Evolutionary conservation across 2,329 filamentous ascomycete genomes (phyloP).

Genomic region (Aspergillus persii): DNA sequence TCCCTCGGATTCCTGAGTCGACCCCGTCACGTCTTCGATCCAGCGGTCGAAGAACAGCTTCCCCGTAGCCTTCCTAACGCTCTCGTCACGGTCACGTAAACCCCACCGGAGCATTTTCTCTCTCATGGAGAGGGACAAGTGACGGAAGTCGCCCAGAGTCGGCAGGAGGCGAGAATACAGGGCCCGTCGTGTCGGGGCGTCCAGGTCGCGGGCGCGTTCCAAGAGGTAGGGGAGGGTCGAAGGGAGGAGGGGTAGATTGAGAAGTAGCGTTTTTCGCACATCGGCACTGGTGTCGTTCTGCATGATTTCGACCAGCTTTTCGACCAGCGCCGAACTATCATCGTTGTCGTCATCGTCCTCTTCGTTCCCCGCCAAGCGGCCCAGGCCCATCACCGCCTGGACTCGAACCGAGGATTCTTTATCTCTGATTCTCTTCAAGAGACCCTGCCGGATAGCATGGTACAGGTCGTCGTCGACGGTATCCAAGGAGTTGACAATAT

Average conservation of each 20-base stretch:
- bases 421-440: slow-evolving; percentile 84
- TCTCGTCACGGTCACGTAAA: slow-evolving; percentile 87
- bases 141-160: slow-evolving; percentile 87
- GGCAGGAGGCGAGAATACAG: slow-evolving; percentile 86
- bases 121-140: slow-evolving; percentile 87
- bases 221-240: slow-evolving; percentile 81
- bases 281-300: slow-evolving; percentile 95
- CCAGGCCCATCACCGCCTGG: slow-evolving; percentile 88
- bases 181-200: slow-evolving; percentile 76
- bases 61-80: slow-evolving; percentile 86
- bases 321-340: slow-evolving; percentile 66
- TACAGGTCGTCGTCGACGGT: slow-evolving; percentile 91
- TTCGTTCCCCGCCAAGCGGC: slow-evolving; percentile 75
- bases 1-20: slow-evolving; percentile 58
- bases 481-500: slow-evolving; percentile 89
- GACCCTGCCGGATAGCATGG: slow-evolving; percentile 71
- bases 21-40: slow-evolving; percentile 89
- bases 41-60: slow-evolving; percentile 91
- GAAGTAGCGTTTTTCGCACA: slow-evolving; percentile 79
- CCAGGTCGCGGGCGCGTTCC: slow-evolving; percentile 85
- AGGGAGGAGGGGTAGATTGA: slow-evolving; percentile 85
- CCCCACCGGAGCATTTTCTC: slow-evolving; percentile 97
- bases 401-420: slow-evolving; percentile 91
- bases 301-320: slow-evolving; percentile 81
- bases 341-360: slow-evolving; percentile 66